Evolutionary conservation across 23 red algal species (phyloP).

Genomic region (Chondrus crispus): DNA sequence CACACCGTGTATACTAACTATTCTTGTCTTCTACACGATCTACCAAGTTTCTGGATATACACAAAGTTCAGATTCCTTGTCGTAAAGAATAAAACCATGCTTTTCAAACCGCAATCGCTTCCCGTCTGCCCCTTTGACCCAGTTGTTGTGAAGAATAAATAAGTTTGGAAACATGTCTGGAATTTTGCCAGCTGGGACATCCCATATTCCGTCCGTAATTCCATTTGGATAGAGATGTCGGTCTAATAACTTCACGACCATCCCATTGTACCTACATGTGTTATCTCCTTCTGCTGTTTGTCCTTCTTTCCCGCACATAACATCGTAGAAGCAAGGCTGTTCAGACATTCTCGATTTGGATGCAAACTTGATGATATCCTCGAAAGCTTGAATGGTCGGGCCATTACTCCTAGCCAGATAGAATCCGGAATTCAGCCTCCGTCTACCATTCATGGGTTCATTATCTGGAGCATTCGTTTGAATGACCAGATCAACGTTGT

Average conservation of each 20-base stretch:
- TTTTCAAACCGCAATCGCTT: slow-evolving; percentile 81
- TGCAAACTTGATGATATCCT: slow-evolving; percentile 88
- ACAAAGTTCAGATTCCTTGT: slow-evolving; percentile 83
- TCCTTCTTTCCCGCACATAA: slow-evolving; percentile 91
- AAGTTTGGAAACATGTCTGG: slow-evolving; percentile 73
- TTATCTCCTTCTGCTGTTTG: slow-evolving; percentile 75
- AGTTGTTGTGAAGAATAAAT: slow-evolving; percentile 97
- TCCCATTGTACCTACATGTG: slow-evolving; percentile 75
- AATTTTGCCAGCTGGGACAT: slow-evolving; percentile 51
- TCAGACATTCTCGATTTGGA: slow-evolving; percentile 90
- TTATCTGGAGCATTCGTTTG: slow-evolving; percentile 95
- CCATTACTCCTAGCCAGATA: slow-evolving; percentile 78
- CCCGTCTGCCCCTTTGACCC: slow-evolving; percentile 87
- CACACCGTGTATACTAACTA: too few species aligned
- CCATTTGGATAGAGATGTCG: slow-evolving; percentile 89
- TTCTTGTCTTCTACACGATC: too few species aligned
- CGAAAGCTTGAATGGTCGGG: slow-evolving; percentile 87
- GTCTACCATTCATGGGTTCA: slow-evolving; percentile 85
- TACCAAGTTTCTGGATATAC: slow-evolving; percentile 80
- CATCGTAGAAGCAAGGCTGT: slow-evolving; percentile 97
- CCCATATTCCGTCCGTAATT: slow-evolving; percentile 93
- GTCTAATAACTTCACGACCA: slow-evolving; percentile 80
- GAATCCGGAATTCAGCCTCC: slow-evolving; percentile 91
- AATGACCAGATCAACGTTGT: slow-evolving; percentile 79
- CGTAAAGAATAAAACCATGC: slow-evolving; percentile 83